Evolutionary conservation across 2,329 filamentous ascomycete species (phyloP).

Genomic region (Trichophyton benhamiae): DNA sequence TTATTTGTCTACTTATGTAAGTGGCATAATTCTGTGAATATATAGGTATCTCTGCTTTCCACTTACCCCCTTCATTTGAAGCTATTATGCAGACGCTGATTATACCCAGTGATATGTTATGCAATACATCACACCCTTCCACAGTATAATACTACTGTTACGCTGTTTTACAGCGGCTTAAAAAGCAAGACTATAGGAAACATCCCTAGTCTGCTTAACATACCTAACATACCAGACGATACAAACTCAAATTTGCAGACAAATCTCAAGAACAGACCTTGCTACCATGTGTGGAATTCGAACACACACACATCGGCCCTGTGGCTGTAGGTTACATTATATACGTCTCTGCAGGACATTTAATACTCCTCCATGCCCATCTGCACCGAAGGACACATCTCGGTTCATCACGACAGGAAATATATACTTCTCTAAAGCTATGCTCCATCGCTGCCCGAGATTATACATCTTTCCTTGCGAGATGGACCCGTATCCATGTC

Average conservation of each 20-base stretch:
- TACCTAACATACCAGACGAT: not conserved
- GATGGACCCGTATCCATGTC: slow-evolving; percentile 11
- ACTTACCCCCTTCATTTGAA: too few relatives aligned
- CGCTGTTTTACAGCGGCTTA: too few relatives aligned
- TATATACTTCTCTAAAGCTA: slow-evolving; percentile 2
- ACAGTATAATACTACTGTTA: too few relatives aligned
- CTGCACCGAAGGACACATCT: not conserved
- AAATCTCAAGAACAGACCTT: not conserved
- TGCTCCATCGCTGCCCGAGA: slow-evolving; percentile 8
- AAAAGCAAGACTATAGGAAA: not conserved
- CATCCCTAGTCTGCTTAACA: too few relatives aligned
- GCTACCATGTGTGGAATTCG: slow-evolving; percentile 13
- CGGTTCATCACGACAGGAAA: slow-evolving; percentile 6
- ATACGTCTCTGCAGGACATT: slow-evolving; percentile 12
- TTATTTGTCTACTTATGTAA: not conserved
- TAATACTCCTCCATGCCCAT: slow-evolving; percentile 4
- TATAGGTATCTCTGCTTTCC: too few relatives aligned
- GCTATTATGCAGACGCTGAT: too few relatives aligned
- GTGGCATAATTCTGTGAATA: too few relatives aligned
- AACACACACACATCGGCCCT: slow-evolving; percentile 12
- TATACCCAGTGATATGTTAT: too few relatives aligned
- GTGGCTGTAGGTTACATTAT: slow-evolving; percentile 12
- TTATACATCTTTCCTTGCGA: slow-evolving; percentile 6
- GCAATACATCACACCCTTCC: too few relatives aligned
- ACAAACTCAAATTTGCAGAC: not conserved